Evolutionary conservation across 805 yeast genomes (phyloP), one percentile per base, ranked within the genome.

Genomic region (Metschnikowia chrysomelidarum): DNA sequence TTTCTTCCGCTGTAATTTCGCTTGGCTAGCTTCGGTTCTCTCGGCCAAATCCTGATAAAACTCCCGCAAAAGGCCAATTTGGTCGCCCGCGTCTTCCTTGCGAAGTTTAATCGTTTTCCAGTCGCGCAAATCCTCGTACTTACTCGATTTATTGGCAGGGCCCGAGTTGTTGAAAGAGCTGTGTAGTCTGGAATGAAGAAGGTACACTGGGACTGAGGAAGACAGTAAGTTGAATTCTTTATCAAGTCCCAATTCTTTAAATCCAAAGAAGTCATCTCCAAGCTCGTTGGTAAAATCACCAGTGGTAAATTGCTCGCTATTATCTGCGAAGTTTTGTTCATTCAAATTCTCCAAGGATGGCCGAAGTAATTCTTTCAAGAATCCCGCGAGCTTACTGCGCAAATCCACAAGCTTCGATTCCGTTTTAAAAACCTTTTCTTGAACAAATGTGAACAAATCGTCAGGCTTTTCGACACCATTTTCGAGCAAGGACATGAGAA

Each of bases 191-290:
- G 94, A 79, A 48, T 87, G 96, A 23, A 93, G 66, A 38, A 93
- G 66, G 59, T 91, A 95, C 27, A 94, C 68, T 2, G 99, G 98
- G 18, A 93, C 87, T 0, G 95, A 77, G 3, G 89, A 75, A 19
- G 89, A 82, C 32, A 88, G 62, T 55, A 91, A 67, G 8, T 91
- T 89, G 57, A 87, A 83, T 58, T 93, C 99, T 51, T 82, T 86
- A 52, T 91, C 98, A 34, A 93, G 65, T 0, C 98, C 98, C 30
- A 93, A 68, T 47, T 91, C 98, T 54, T 76, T 84, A 69, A 93
- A 94, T 0, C 99, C 99, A 64, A 94, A 94, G 72, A 89, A 93
- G 62, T 93, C 99, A 51, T 91, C 98, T 5, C 98, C 98, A 24
- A 93, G 65, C 42, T 89, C 96, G 50, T 77, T 82, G 1, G 96